These are phyloP conservation scores for Lactarius psammicola DNA, from an alignment of 768 basidiomycete species.

Conservation along the genomic window DNA sequence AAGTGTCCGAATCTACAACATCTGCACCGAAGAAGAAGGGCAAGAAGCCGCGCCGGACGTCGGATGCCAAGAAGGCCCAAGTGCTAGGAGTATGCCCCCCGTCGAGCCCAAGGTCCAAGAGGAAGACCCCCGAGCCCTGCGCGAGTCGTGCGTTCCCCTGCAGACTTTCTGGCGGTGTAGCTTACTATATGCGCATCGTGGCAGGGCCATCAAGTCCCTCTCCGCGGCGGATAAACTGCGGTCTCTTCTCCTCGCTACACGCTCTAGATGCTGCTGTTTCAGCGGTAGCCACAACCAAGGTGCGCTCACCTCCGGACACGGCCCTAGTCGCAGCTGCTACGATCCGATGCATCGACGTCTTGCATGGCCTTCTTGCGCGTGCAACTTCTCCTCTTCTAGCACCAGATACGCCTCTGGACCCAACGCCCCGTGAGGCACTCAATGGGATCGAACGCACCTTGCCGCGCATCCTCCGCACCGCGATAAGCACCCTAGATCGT, in stretches of 20 bases:
- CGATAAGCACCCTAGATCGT: neutral
- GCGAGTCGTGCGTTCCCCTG: neutral
- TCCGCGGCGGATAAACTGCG: neutral
- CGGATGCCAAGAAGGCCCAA: neutral
- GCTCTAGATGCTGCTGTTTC: slow-evolving; percentile 6
- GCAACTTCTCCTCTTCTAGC: neutral
- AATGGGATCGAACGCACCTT: slow-evolving; percentile 3
- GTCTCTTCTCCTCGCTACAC: slow-evolving; percentile 22
- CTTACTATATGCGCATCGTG: slow-evolving; percentile 5
- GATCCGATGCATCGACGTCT: slow-evolving; percentile 10
- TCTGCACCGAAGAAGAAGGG: neutral
- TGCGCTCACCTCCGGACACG: neutral
- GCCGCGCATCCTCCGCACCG: slow-evolving; percentile 7
- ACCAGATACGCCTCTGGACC: neutral
- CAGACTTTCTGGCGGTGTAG: neutral
- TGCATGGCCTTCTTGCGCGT: slow-evolving; percentile 7
- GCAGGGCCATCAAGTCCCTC: neutral
- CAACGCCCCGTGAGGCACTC: slow-evolving; percentile 14
- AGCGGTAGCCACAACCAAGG: neutral
- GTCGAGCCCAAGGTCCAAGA: neutral
- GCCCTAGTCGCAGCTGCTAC: neutral
- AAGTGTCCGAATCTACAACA: neutral
- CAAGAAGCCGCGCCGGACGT: neutral
- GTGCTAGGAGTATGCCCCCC: neutral
- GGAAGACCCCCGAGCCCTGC: neutral